These are phyloP conservation scores for Rutidosis leptorrhynchoides DNA, from an alignment of 129 eudicot species.

Conservation along the genomic window DNA sequence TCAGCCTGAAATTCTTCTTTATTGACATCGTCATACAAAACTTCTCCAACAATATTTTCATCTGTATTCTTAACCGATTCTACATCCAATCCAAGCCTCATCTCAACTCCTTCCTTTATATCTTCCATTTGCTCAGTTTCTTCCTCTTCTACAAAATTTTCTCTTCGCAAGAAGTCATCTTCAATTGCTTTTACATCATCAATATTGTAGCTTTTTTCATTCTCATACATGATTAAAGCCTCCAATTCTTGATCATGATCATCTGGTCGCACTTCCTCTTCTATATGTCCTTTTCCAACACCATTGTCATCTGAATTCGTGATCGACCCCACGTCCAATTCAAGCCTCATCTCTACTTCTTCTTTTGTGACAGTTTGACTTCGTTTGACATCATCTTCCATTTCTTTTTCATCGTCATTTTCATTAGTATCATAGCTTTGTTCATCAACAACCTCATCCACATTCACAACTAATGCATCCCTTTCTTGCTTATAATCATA, in stretches of 20 bases:
- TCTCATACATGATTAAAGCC: background rate
- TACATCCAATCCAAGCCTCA: background rate
- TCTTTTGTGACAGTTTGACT: no score
- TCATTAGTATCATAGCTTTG: no score
- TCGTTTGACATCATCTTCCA: no score
- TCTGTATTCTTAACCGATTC: background rate
- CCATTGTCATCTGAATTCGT: conserved; percentile 1
- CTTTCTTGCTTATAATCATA: background rate
- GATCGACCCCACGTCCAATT: no score
- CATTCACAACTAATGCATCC: background rate
- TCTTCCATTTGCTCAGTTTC: background rate
- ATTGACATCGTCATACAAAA: no score
- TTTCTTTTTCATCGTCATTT: no score
- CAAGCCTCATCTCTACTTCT: no score
- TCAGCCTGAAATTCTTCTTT: background rate
- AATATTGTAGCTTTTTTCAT: no score
- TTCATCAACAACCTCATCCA: no score
- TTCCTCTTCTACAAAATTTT: background rate
- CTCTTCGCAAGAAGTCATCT: background rate
- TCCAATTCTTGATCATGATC: background rate
- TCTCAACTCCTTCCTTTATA: background rate
- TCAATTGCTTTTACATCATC: background rate
- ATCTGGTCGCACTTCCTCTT: background rate
- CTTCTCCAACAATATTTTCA: no score
- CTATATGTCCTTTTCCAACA: background rate